phyloP scores from a whole-genome alignment of 2,329 filamentous ascomycete genomes.

The Aspergillus quadrilineatus region DNA sequence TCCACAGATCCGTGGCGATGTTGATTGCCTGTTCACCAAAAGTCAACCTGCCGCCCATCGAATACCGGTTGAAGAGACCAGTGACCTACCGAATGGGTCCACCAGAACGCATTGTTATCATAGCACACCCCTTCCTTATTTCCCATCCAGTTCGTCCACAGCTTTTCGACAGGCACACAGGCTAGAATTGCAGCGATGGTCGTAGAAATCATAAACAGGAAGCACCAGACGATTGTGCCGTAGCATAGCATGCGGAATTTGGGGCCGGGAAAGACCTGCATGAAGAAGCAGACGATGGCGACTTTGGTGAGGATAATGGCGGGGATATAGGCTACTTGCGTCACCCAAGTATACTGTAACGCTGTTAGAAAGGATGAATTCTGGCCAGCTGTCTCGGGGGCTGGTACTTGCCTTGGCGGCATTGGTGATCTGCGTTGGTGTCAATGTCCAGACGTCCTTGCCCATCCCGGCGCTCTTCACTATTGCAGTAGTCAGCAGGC shows the following conservation, averaged over 20 bases:
- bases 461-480: slow-evolving; percentile 1
- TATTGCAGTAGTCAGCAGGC: background rate
- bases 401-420: background rate
- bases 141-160: background rate
- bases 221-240: background rate
- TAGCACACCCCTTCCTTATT: background rate
- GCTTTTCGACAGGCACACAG: background rate
- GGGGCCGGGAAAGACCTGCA: background rate
- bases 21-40: background rate
- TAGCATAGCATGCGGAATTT: background rate
- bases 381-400: too few relatives aligned
- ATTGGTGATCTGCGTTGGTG: background rate
- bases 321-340: background rate
- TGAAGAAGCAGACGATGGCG: slow-evolving; percentile 3
- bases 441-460: slow-evolving; percentile 3
- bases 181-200: background rate
- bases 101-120: slow-evolving; percentile 2
- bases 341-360: background rate
- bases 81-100: slow-evolving; percentile 1
- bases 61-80: background rate
- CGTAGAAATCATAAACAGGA: background rate
- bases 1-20: slow-evolving; percentile 1
- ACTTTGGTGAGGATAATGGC: slow-evolving; percentile 1
- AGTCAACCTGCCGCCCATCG: background rate
- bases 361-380: background rate